A percentile compares a stretch with the other conserved stretches of the same genome.
These are phyloP conservation scores for Daldinia grandis DNA, from an alignment of 495 filamentous ascomycete species.

Conservation along the genomic window DNA sequence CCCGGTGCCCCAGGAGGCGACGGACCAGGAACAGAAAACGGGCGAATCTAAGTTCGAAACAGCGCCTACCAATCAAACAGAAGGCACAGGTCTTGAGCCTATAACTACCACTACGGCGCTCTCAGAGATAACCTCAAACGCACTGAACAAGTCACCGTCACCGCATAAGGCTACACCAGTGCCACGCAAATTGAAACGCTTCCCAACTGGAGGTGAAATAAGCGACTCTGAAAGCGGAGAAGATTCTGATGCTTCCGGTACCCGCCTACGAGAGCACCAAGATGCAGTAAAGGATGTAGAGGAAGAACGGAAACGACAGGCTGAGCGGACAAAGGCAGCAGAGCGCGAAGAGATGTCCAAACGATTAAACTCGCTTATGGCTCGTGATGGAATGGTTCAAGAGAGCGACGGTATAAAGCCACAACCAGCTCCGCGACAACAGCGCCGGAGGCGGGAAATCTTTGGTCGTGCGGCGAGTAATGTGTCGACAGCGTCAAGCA, in stretches of 20 bases:
- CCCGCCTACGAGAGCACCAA: conserved; percentile 32
- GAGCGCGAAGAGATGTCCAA: conserved; percentile 41
- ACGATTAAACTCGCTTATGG: conserved; percentile 41
- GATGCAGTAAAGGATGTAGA: conserved; percentile 26
- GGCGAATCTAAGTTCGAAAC: conserved; percentile 33
- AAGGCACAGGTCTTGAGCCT: conserved; percentile 21
- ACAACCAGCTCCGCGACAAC: conserved; percentile 37
- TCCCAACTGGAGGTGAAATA: conserved; percentile 49
- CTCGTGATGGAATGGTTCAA: conserved; percentile 30
- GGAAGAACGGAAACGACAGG: conserved; percentile 36
- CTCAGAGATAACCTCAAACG: conserved; percentile 50
- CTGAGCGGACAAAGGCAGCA: conserved; percentile 34
- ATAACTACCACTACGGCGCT: conserved; percentile 43
- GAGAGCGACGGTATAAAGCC: conserved; percentile 23
- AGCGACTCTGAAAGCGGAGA: conserved; percentile 53
- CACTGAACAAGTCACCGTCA: conserved; percentile 49
- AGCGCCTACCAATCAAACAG: conserved; percentile 49
- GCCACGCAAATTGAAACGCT: conserved; percentile 29
- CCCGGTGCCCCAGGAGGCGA: background rate
- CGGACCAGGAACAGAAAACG: conserved; percentile 9
- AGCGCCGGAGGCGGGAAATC: conserved; percentile 53
- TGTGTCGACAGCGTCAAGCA: conserved; percentile 53
- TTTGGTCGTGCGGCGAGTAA: conserved; percentile 62
- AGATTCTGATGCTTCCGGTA: conserved; percentile 36
- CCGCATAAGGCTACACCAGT: conserved; percentile 9